These are phyloP conservation scores for Astrephomene gubernaculifera DNA, from an alignment of 139 green algal species.

Conservation along the genomic window DNA sequence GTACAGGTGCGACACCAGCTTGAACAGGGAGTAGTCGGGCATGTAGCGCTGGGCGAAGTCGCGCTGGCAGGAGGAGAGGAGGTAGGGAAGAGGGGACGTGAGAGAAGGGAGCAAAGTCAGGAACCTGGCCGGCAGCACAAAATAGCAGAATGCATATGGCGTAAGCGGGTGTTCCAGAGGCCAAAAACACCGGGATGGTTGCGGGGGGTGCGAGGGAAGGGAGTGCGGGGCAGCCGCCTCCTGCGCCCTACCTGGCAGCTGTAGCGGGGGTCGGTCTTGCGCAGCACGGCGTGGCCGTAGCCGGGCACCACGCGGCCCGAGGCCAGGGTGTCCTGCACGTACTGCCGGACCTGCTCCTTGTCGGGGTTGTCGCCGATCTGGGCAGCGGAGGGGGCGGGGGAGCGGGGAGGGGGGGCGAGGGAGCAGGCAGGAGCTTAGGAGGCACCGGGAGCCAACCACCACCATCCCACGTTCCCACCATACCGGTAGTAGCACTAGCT, in stretches of 20 bases:
- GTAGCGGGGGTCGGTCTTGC: conserved; percentile 98
- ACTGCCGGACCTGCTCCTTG: conserved; percentile 91
- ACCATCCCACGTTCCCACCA: too few species aligned
- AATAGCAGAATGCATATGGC: too few species aligned
- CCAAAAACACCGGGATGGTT: too few species aligned
- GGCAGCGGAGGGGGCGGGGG: background rate
- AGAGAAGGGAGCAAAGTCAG: background rate
- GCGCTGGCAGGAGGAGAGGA: conserved; percentile 64
- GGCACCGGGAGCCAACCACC: too few species aligned
- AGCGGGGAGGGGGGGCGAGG: background rate
- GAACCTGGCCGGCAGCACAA: too few species aligned
- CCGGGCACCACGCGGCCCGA: conserved; percentile 96
- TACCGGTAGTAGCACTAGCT: too few species aligned
- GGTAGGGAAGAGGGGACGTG: background rate
- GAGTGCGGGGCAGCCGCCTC: background rate
- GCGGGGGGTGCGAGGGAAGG: too few species aligned
- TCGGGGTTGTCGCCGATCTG: conserved; percentile 83
- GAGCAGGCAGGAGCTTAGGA: too few species aligned
- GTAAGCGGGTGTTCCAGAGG: too few species aligned
- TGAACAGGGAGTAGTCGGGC: conserved; percentile 94
- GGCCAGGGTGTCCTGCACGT: conserved; percentile 92
- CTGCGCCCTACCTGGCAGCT: conserved; percentile 78
- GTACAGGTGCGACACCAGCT: conserved; percentile 90
- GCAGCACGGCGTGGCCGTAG: conserved; percentile 97
- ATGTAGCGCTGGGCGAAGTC: conserved; percentile 96